phyloP scores from a whole-genome alignment of 768 basidiomycete species.

The Agrocybe praecox region DNA sequence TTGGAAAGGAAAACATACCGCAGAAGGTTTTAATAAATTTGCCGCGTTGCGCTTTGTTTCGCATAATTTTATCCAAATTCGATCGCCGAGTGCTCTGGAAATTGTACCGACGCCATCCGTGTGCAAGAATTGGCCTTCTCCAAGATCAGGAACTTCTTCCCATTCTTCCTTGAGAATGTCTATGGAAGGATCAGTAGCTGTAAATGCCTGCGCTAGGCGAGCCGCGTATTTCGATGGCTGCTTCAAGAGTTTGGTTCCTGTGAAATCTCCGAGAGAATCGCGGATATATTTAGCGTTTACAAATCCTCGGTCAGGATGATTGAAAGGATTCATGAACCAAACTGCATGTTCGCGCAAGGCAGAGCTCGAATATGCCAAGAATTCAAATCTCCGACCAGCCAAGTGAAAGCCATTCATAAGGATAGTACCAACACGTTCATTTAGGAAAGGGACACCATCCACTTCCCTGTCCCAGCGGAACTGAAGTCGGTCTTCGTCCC shows the following conservation, averaged over 20 bases:
- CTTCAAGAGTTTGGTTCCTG: constrained; percentile 42
- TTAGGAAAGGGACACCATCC: constrained; percentile 57
- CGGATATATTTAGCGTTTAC: constrained; percentile 66
- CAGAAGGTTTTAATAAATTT: constrained; percentile 52
- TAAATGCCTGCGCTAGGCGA: constrained; percentile 82
- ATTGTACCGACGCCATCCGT: constrained; percentile 88
- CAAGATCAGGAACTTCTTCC: constrained; percentile 63
- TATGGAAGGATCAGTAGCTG: constrained; percentile 77
- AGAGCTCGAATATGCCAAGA: constrained; percentile 82
- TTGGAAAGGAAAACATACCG: constrained; percentile 43
- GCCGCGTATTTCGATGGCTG: constrained; percentile 84
- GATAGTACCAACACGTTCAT: constrained; percentile 56
- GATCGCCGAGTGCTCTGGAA: constrained; percentile 54
- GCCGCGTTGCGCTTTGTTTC: constrained; percentile 36
- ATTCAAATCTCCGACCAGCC: constrained; percentile 74
- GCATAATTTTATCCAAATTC: constrained; percentile 62
- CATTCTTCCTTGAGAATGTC: constrained; percentile 57
- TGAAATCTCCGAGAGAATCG: constrained; percentile 67
- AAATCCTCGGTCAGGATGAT: constrained; percentile 31
- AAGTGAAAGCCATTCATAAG: constrained; percentile 69
- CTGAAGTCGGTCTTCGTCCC: constrained; percentile 79
- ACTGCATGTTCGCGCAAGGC: constrained; percentile 80
- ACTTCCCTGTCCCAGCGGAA: constrained; percentile 73
- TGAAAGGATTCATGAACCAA: constrained; percentile 78
- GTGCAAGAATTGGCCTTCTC: constrained; percentile 40